A percentile compares a stretch with the other conserved stretches of the same genome.
These are phyloP conservation scores for Colletotrichum simmondsii DNA, from an alignment of 2,329 filamentous ascomycete species.

Conservation along the genomic window DNA sequence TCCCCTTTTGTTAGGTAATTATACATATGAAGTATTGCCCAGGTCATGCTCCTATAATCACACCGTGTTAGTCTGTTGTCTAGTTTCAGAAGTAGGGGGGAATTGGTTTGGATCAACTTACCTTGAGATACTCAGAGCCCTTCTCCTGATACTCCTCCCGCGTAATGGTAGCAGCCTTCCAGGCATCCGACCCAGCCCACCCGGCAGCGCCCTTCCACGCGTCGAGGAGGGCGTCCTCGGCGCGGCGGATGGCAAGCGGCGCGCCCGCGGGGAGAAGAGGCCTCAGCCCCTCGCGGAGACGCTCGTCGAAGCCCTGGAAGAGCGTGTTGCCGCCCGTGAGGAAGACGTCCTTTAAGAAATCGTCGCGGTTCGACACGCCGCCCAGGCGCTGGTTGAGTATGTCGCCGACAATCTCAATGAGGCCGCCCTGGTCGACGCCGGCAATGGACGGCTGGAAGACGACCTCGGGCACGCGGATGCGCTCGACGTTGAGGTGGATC, in stretches of 20 bases:
- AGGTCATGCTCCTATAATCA: constrained; percentile 70
- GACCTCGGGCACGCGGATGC: constrained; percentile 92
- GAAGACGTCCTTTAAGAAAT: constrained; percentile 87
- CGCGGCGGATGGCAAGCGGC: constrained; percentile 76
- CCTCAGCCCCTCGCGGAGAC: constrained; percentile 78
- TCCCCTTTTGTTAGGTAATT: constrained; percentile 31
- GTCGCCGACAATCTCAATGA: constrained; percentile 91
- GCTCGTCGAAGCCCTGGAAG: constrained; percentile 87
- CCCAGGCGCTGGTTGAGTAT: constrained; percentile 86
- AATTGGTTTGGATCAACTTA: constrained; percentile 44
- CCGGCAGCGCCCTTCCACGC: constrained; percentile 93
- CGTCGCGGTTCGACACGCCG: constrained; percentile 66
- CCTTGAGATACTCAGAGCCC: constrained; percentile 93
- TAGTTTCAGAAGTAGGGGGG: too few species aligned
- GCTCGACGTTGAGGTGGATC: constrained; percentile 95
- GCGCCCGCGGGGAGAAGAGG: constrained; percentile 77
- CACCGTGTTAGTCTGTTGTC: not conserved
- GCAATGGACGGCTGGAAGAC: constrained; percentile 94
- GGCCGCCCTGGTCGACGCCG: constrained; percentile 90
- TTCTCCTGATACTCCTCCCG: constrained; percentile 91
- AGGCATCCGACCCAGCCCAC: constrained; percentile 76
- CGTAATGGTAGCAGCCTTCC: constrained; percentile 75
- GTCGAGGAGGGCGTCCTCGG: constrained; percentile 82
- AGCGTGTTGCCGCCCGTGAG: constrained; percentile 93
- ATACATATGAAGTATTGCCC: constrained; percentile 68